Evolutionary conservation across 441 rosid genomes (phyloP), one percentile per base, ranked within the genome.

Genomic region (Adansonia madagascariensis): DNA sequence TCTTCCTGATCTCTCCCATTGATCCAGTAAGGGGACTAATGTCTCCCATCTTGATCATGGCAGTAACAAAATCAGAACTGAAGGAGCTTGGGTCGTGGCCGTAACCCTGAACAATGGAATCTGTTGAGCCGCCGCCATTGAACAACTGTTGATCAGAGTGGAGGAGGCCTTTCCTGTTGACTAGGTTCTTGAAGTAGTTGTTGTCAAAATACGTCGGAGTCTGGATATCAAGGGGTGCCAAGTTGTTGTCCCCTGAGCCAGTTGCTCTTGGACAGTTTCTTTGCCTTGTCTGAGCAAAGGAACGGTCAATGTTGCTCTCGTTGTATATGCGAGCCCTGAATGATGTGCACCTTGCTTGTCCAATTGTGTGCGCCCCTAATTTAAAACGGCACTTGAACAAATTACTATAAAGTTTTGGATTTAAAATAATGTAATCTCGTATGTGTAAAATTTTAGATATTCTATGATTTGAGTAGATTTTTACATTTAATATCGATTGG

Each of bases 21-120:
- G 89, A 82, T 70, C 98, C 97, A 0, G 92, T 90, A 83, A 94
- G 90, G 3, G 98, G 97, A 39, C 83, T 90, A 22, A 89, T 94
- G 62, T 92, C 94, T 73, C 98, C 98, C 98, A 94, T 94, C 84
- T 85, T 92, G 77, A 91, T 92, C 96, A 94, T 91, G 73, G 86
- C 94, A 64, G 91, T 39, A 11, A 60, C 80, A 49, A 91, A 94
- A 73, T 91, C 98, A 0, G 93, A 87, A 44, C 3, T 77, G 84
- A 94, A 94, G 57, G 82, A 85, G 56, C 61, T 60, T 3, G 85
- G 86, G 41, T 22, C 79, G 77, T 49, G 83, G 78, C 85, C 81
- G 68, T 94, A 94, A 12, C 84, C 76, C 17, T 82, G 75, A 53
- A 94, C 97, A 3, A 87, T 73, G 0, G 94, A 89, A 77, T 92